phyloP scores from a whole-genome alignment of 2,329 filamentous ascomycete genomes.

The Pleochaeta shiraiana region DNA sequence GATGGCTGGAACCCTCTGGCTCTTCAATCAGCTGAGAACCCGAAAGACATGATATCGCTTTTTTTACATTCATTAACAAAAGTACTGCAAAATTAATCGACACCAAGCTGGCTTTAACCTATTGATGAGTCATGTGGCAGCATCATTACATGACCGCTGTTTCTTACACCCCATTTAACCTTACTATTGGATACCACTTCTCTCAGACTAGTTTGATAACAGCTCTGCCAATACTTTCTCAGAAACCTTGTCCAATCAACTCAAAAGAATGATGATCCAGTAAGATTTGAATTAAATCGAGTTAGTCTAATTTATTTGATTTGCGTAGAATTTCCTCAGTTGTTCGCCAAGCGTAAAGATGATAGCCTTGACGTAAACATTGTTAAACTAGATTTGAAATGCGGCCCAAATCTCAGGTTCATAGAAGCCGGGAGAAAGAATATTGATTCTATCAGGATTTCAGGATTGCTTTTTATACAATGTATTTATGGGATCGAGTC shows the following conservation, averaged over 20 bases:
- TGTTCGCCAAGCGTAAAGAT: background rate
- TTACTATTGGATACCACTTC: background rate
- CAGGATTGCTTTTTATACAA: too few relatives aligned
- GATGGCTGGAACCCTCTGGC: too few relatives aligned
- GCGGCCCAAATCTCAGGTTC: background rate
- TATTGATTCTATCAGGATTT: too few relatives aligned
- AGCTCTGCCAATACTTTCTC: background rate
- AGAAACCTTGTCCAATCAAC: background rate
- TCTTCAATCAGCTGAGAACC: too few relatives aligned
- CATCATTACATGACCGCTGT: background rate
- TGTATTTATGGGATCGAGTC: too few relatives aligned
- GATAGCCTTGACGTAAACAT: background rate
- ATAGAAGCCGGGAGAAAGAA: background rate
- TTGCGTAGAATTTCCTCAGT: background rate
- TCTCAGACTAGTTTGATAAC: background rate
- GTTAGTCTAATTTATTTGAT: background rate
- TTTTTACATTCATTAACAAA: background rate
- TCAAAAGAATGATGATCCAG: background rate
- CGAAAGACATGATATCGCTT: too few relatives aligned
- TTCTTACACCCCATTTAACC: background rate
- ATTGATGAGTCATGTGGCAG: background rate
- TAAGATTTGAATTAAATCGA: background rate
- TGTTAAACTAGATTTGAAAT: background rate
- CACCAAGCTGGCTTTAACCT: background rate
- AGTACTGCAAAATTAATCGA: background rate